phyloP scores from a whole-genome alignment of 2,329 filamentous ascomycete species.

The Epichloe gansuensis region DNA sequence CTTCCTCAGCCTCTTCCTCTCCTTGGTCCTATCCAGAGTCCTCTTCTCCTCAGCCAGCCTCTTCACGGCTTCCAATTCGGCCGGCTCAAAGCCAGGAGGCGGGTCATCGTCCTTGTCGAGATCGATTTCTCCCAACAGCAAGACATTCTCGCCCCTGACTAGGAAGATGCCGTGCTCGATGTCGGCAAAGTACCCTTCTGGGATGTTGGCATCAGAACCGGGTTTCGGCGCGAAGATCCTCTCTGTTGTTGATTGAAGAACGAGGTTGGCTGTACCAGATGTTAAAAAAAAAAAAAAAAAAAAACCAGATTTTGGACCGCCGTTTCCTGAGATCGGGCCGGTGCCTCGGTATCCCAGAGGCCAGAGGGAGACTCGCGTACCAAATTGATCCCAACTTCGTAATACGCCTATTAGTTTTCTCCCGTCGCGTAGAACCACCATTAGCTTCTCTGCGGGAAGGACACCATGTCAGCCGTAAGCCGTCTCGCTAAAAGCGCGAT shows the following conservation, averaged over 20 bases:
- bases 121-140: constrained; percentile 90
- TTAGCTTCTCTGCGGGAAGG: constrained; percentile 68
- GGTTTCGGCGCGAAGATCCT: constrained; percentile 59
- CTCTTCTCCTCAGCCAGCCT: constrained; percentile 63
- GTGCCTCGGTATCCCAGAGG: no score
- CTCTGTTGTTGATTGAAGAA: constrained; percentile 86
- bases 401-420: constrained; percentile 88
- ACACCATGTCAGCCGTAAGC: constrained; percentile 12
- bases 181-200: constrained; percentile 60
- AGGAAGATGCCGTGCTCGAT: constrained; percentile 78
- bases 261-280: constrained; percentile 62
- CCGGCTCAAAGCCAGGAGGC: constrained; percentile 57
- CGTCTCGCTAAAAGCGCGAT: not conserved
- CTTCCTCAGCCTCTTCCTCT: constrained; percentile 61
- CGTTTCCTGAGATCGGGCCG: no score
- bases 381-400: constrained; percentile 95
- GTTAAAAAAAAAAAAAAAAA: not conserved
- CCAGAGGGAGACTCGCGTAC: constrained; percentile 29
- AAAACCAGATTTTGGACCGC: not conserved
- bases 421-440: constrained; percentile 83
- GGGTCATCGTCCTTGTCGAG: constrained; percentile 89
- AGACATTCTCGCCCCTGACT: constrained; percentile 92
- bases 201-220: constrained; percentile 22
- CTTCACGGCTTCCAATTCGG: constrained; percentile 57
- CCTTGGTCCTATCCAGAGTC: constrained; percentile 52